Conservation (phyloP, 2,329 filamentous ascomycete species). For the Daldinia sp. region DNA sequence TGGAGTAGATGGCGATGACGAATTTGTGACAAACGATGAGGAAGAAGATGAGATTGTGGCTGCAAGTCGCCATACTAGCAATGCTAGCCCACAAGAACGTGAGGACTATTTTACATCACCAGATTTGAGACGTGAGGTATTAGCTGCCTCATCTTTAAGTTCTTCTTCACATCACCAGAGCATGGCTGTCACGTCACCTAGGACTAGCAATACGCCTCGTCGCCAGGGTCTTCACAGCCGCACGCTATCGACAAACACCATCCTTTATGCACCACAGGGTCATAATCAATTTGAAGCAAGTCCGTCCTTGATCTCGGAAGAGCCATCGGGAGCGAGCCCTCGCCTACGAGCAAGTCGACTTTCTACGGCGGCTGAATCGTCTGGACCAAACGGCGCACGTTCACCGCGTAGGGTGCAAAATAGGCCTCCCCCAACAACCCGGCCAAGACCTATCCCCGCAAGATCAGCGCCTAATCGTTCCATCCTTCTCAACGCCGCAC, state of each 20-base stretch:
- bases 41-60: slow-evolving; percentile 63
- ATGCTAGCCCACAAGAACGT: slow-evolving; percentile 45
- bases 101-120: slow-evolving; percentile 65
- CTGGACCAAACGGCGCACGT: slow-evolving; percentile 50
- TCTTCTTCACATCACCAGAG: slow-evolving; percentile 43
- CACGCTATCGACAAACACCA: slow-evolving; percentile 82
- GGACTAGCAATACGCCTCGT: slow-evolving; percentile 44
- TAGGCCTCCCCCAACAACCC: slow-evolving; percentile 53
- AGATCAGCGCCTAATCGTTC: slow-evolving; percentile 65
- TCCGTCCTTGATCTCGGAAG: slow-evolving; percentile 56
- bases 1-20: slow-evolving; percentile 88
- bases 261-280: slow-evolving; percentile 78
- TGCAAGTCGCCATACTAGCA: slow-evolving; percentile 48
- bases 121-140: slow-evolving; percentile 50
- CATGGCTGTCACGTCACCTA: slow-evolving; percentile 46
- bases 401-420: slow-evolving; percentile 59
- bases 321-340: slow-evolving; percentile 44
- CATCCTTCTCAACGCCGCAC: slow-evolving; percentile 61
- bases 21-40: slow-evolving; percentile 83
- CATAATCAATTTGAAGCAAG: slow-evolving; percentile 47
- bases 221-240: slow-evolving; percentile 67
- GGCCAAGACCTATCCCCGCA: slow-evolving; percentile 65
- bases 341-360: slow-evolving; percentile 52
- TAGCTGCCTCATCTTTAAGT: slow-evolving; percentile 46
- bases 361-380: slow-evolving; percentile 49